Conservation (phyloP, 1,284 basidiomycete species). For the Melampsora americana region DNA sequence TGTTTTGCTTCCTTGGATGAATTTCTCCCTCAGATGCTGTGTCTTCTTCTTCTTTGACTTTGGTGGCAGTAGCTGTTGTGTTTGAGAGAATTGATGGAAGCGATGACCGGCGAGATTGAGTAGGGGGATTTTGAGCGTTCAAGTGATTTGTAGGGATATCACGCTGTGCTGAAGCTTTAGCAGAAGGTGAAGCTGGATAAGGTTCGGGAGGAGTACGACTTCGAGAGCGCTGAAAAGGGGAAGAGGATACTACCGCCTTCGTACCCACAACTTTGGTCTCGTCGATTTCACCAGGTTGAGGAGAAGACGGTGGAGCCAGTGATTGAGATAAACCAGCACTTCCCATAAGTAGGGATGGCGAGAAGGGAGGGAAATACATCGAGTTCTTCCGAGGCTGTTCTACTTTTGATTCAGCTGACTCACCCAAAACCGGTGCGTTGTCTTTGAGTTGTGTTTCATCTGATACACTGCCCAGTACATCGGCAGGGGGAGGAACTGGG, state of each 20-base stretch:
- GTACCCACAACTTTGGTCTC: background rate
- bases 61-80: background rate
- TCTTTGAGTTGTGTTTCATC: background rate
- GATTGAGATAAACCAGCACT: slow-evolving; percentile 1
- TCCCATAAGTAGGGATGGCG: slow-evolving; percentile 38
- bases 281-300: slow-evolving; percentile 1
- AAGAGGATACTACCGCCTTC: background rate
- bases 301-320: slow-evolving; percentile 10
- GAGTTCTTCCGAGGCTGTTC: background rate
- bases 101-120: background rate
- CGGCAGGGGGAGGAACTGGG: background rate
- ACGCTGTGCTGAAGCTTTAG: background rate
- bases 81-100: background rate
- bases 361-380: slow-evolving; percentile 42
- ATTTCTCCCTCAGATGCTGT: background rate
- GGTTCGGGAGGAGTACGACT: slow-evolving; percentile 21
- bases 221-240: slow-evolving; percentile 10
- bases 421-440: background rate
- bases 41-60: background rate
- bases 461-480: background rate
- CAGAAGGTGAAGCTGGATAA: slow-evolving; percentile 8
- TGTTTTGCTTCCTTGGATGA: background rate
- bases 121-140: background rate
- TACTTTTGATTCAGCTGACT: background rate
- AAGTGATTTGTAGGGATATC: background rate